Base-by-base conservation (phyloP, 768 basidiomycete species). In the Pleurotus pulmonarius region DNA sequence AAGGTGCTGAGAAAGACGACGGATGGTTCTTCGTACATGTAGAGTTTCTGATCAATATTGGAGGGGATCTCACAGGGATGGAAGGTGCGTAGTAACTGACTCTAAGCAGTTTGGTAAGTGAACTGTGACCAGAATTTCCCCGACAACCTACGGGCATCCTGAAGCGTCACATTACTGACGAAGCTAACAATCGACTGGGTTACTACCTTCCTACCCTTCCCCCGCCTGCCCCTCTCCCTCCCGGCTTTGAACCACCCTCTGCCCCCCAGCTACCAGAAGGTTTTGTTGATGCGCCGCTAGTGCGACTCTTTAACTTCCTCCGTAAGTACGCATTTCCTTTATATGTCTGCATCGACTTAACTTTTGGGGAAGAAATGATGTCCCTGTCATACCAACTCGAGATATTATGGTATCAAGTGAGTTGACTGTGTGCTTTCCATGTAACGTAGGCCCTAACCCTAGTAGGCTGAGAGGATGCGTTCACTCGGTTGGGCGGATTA, bases 371-470 rank as follows among this genome's bases (percentile, higher is more conserved):
- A 95, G 93, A 94, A 67, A 88, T 92, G 77, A 90, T 94, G 83
- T 91, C 92, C 1, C 70, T 97, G 57, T 88, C 91, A 2, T 97
- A 97, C 70, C 94, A 96, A 64, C 78, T 98, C 13, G 95, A 94
- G 69, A 89, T 94, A 59, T 69, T 98, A 47, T 86, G 85, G 80
- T 89, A 86, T 64, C 92, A 94, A 66, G 80, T 79, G 60, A 34
- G 67, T 65, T 37, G 22, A 49, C 29, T n/a, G 11, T 11, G 6
- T 25, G 38, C 9, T 34, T 34, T 49, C 40, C 40, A 26, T 22
- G 13, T 41, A 41, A 37, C 52, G 6, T 26, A 51, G 47, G 52
- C 63, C 49, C 29, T 43, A 22, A 45, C 75, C 26, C 49, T 44
- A 25, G 29, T 16, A 82, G 89, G 90, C 88, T 1, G 74, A 85